Percentiles rank a stretch among this genome's conserved stretches.
These are phyloP conservation scores for Talaromyces sp. DNA, from an alignment of 2,329 filamentous ascomycete species.

Conservation along the genomic window DNA sequence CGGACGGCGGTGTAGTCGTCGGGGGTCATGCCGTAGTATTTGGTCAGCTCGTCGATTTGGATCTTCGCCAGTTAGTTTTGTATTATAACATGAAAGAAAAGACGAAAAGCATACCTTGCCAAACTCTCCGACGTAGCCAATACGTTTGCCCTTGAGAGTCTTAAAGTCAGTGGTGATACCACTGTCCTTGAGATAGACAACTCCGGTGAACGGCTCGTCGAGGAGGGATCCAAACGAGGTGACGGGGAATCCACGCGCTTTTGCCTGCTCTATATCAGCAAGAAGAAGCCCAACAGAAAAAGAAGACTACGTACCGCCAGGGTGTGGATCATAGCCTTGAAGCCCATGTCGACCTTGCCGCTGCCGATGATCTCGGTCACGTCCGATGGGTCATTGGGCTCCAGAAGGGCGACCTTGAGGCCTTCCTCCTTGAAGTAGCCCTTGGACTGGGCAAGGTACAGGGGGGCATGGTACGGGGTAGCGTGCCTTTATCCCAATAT, in stretches of 20 bases:
- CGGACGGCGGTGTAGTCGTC: slow-evolving; percentile 70
- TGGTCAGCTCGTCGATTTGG: slow-evolving; percentile 75
- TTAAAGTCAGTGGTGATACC: slow-evolving; percentile 72
- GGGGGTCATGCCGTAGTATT: slow-evolving; percentile 69
- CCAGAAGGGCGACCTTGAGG: slow-evolving; percentile 70
- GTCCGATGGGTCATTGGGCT: slow-evolving; percentile 75
- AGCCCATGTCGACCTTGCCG: slow-evolving; percentile 70
- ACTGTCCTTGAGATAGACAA: slow-evolving; percentile 69
- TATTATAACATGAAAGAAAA: background rate
- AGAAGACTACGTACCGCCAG: slow-evolving; percentile 52
- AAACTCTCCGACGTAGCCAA: slow-evolving; percentile 76
- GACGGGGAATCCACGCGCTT: slow-evolving; percentile 69
- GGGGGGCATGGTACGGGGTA: slow-evolving; percentile 72
- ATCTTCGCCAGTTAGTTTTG: slow-evolving; percentile 45
- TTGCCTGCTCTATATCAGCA: slow-evolving; percentile 49
- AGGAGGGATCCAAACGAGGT: slow-evolving; percentile 68
- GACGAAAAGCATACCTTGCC: slow-evolving; percentile 50
- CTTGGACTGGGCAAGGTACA: slow-evolving; percentile 72
- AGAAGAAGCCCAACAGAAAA: background rate
- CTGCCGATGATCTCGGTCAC: slow-evolving; percentile 77
- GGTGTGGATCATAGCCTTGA: slow-evolving; percentile 82
- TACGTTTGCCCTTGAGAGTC: slow-evolving; percentile 69
- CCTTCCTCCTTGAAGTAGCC: slow-evolving; percentile 70
- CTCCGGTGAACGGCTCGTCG: slow-evolving; percentile 74
- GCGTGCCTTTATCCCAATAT: slow-evolving; percentile 55